Percentiles rank a stretch among this genome's conserved stretches.
phyloP scores from a whole-genome alignment of 2,329 filamentous ascomycete species.

The Tolypocladium paradoxum region DNA sequence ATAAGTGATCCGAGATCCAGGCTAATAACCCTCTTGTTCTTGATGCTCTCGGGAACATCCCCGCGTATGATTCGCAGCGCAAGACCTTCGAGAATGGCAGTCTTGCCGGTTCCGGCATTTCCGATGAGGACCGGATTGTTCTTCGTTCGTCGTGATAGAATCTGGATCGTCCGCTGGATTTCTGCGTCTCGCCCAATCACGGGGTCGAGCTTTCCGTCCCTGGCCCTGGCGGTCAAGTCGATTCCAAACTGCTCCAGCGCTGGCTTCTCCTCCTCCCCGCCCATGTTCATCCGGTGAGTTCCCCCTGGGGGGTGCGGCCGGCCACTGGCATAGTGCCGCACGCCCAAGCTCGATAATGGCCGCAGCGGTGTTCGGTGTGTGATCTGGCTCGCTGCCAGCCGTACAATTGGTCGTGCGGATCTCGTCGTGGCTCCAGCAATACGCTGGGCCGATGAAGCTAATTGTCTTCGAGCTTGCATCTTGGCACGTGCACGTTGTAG shows the following conservation, averaged over 20 bases:
- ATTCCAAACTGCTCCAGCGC: slow-evolving; percentile 86
- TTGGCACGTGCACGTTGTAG: slow-evolving; percentile 5
- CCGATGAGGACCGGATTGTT: slow-evolving; percentile 96
- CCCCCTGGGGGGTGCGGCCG: slow-evolving; percentile 81
- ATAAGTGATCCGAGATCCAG: slow-evolving; percentile 88
- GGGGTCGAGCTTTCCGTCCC: slow-evolving; percentile 83
- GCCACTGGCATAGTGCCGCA: slow-evolving; percentile 55
- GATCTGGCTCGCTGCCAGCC: slow-evolving; percentile 12
- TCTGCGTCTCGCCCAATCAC: slow-evolving; percentile 89
- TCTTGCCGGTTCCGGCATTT: slow-evolving; percentile 85
- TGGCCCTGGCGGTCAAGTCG: slow-evolving; percentile 77
- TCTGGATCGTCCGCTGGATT: slow-evolving; percentile 89
- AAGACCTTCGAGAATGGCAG: slow-evolving; percentile 81
- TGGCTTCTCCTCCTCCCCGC: slow-evolving; percentile 65
- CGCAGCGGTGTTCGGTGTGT: slow-evolving; percentile 11
- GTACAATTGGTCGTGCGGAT: slow-evolving; percentile 17
- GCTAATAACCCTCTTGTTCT: slow-evolving; percentile 81
- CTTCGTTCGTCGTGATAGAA: slow-evolving; percentile 84
- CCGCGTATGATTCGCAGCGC: slow-evolving; percentile 83
- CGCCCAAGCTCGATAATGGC: slow-evolving; percentile 27
- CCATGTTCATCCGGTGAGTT: slow-evolving; percentile 87
- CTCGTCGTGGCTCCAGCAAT: slow-evolving; percentile 20
- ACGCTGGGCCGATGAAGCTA: slow-evolving; percentile 26
- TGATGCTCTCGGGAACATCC: slow-evolving; percentile 91
- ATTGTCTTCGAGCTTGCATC: slow-evolving; percentile 32